Evolutionary conservation across 805 yeast genomes (phyloP), one percentile per base, ranked within the genome.

Genomic region (Grigorovia humatica): DNA sequence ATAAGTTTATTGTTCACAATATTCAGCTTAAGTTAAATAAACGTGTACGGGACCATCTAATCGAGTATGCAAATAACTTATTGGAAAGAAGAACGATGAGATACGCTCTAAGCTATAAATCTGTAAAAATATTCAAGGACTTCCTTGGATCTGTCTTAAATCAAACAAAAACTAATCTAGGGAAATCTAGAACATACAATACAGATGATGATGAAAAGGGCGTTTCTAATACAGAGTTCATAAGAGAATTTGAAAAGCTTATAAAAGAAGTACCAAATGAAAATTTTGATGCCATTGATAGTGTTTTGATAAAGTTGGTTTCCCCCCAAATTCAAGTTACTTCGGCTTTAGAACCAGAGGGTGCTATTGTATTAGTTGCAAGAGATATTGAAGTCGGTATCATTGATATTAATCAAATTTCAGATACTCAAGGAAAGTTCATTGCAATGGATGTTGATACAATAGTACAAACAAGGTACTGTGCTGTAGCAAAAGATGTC

Each of bases 311-410:
- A 46, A 75, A 77, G 55, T 67, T 83, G 44, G 72, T 78, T 7
- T 77, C 81, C 46, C 86, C 88, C 0, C 88, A 83, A 59, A 71
- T 82, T 13, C 88, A 82, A 57, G 59, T 80, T 23, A 69, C 72
- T 11, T 73, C 80, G 19, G 74, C 74, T 13, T 65, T 67, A 18
- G 78, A 74, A 47, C 72, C 71, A 0, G 67, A 74, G 13, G 69
- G 78, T 1, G 77, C 82, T 52, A 72, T 78, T 7, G 61, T 82
- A 38, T 57, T 81, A 2, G 71, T 82, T 2, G 76, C 85, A 0
- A 75, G 77, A 55, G 85, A 82, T 57, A 72, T 83, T 50, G 85
- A 81, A 52, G 61, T 78, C 53, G 76, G 83, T 49, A 71, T 78
- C 8, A 66, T 81, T 20, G 72, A 73, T 43, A 71, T 70, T 17